These are phyloP conservation scores for Hortaea werneckii DNA, from an alignment of 2,329 filamentous ascomycete genomes.

Conservation along the genomic window DNA sequence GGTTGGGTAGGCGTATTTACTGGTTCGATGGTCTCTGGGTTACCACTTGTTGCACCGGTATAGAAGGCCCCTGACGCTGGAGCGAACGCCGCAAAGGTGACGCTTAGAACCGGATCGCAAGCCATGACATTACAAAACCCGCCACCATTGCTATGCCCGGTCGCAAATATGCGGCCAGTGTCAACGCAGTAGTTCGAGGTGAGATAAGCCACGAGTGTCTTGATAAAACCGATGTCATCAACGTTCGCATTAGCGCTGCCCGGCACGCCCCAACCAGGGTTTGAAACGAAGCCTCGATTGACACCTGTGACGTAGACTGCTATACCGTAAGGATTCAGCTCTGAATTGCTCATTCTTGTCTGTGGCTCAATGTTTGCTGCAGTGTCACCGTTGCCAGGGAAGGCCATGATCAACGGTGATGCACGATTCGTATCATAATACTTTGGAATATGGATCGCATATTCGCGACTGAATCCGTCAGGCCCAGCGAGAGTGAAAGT, in stretches of 20 bases:
- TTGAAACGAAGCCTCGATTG: conserved; percentile 9
- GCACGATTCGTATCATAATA: conserved; percentile 29
- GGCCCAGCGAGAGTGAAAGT: conserved; percentile 10
- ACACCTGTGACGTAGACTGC: conserved; percentile 33
- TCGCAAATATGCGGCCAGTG: conserved; percentile 32
- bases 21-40: conserved; percentile 13
- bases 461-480: conserved; percentile 24
- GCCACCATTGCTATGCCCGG: conserved; percentile 46
- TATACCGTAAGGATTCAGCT: conserved; percentile 34
- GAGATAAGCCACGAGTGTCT: conserved; percentile 31
- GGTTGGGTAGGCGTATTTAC: conserved; percentile 14
- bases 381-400: conserved; percentile 31
- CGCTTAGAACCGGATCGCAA: conserved; percentile 33
- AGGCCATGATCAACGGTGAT: conserved; percentile 35
- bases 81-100: conserved; percentile 39
- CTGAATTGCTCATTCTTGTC: conserved; percentile 33
- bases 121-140: conserved; percentile 39
- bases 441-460: conserved; percentile 28
- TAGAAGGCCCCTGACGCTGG: conserved; percentile 39
- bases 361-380: conserved; percentile 29
- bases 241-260: background rate
- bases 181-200: conserved; percentile 36
- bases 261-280: conserved; percentile 4
- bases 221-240: conserved; percentile 35
- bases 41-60: conserved; percentile 16